Conservation (phyloP, 768 basidiomycete genomes). For the Xerocomellus chrysenteron region DNA sequence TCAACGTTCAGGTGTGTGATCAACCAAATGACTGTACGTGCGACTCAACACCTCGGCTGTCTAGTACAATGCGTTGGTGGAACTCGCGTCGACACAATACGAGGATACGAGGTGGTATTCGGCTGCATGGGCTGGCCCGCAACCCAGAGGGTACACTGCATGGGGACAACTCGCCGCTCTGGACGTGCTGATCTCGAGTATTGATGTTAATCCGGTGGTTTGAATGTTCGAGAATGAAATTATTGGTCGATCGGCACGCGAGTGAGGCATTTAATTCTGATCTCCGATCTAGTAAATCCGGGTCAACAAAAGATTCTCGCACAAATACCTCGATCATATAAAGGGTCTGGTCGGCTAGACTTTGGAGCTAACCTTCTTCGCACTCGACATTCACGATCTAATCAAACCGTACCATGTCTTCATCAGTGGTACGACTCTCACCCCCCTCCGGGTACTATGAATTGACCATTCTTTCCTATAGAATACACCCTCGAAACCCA, state of each 20-base stretch:
- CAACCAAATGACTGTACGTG: no score
- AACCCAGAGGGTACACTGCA: background rate
- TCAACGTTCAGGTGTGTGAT: slow-evolving; percentile 47
- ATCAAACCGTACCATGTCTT: slow-evolving; percentile 7
- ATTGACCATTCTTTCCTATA: background rate
- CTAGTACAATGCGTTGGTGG: slow-evolving; percentile 9
- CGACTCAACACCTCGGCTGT: background rate
- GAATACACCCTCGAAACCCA: slow-evolving; percentile 5
- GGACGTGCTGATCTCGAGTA: slow-evolving; percentile 12
- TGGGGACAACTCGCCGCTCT: slow-evolving; percentile 15
- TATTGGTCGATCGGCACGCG: background rate
- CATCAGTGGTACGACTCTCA: background rate
- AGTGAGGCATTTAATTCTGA: background rate
- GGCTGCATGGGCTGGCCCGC: slow-evolving; percentile 7
- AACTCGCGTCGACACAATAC: slow-evolving; percentile 6
- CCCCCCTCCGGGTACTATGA: background rate
- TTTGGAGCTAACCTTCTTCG: background rate
- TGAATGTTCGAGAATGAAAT: background rate
- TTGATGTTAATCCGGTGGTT: slow-evolving; percentile 2
- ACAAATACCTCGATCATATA: background rate
- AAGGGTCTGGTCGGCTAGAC: background rate
- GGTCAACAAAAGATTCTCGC: slow-evolving; percentile 1
- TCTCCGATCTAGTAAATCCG: background rate
- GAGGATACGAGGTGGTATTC: slow-evolving; percentile 7
- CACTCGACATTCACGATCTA: background rate